Conservation (phyloP, 202 grass and related monocot genomes). For the Brachypodium distachyon region DNA sequence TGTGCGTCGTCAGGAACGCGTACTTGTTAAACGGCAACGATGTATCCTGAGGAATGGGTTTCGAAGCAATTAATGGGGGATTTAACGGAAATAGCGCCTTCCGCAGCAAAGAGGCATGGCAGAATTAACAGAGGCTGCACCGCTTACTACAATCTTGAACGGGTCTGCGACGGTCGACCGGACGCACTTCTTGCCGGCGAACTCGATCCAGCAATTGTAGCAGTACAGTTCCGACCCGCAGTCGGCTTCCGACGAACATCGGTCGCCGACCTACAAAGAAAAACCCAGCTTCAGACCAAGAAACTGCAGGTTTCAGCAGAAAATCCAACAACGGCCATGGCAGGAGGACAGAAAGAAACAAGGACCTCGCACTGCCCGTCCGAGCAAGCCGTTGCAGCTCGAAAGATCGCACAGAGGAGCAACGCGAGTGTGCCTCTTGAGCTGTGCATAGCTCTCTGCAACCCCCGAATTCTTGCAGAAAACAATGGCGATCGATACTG, state of each 20-base stretch:
- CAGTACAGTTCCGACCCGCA: slow-evolving; percentile 50
- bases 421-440: not conserved
- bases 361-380: slow-evolving; percentile 33
- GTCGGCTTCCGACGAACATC: slow-evolving; percentile 31
- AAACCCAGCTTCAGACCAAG: not conserved
- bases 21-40: slow-evolving; percentile 78
- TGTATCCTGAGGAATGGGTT: slow-evolving; percentile 32
- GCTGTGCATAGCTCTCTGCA: slow-evolving; percentile 15
- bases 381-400: slow-evolving; percentile 32
- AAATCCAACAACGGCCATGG: not conserved
- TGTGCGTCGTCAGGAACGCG: slow-evolving; percentile 66
- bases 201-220: slow-evolving; percentile 33
- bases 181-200: slow-evolving; percentile 39
- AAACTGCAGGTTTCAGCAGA: not conserved
- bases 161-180: slow-evolving; percentile 27
- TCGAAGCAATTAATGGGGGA: too few species aligned
- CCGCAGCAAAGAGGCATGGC: too few species aligned
- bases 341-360: not conserved
- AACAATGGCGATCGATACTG: too few species aligned
- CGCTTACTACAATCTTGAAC: slow-evolving; percentile 34
- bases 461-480: not conserved
- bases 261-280: slow-evolving; percentile 41
- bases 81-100: too few species aligned
- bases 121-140: too few species aligned
- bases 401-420: not conserved